Evolutionary conservation across 257 asterid genomes (phyloP).

Genomic region (Fraxinus quadrangulata): DNA sequence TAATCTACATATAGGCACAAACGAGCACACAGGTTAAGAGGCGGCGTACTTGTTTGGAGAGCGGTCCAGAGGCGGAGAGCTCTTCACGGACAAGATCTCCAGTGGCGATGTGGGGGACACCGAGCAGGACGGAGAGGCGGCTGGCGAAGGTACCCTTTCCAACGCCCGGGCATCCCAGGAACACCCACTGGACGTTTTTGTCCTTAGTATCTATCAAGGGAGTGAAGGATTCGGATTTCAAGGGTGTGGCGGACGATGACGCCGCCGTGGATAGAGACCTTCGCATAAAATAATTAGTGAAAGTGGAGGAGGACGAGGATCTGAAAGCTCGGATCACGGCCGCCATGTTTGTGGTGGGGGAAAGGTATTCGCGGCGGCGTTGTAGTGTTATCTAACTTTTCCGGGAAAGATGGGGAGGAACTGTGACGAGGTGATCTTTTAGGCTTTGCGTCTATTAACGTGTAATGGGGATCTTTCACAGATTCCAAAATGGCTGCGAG

Average conservation of each 20-base stretch:
- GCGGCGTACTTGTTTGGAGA: slow-evolving; percentile 61
- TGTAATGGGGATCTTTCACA: slow-evolving; percentile 25
- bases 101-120: slow-evolving; percentile 96
- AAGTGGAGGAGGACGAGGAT: slow-evolving; percentile 44
- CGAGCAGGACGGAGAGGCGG: slow-evolving; percentile 75
- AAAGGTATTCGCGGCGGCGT: slow-evolving; percentile 22
- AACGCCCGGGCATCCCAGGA: slow-evolving; percentile 95
- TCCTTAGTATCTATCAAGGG: slow-evolving; percentile 58
- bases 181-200: slow-evolving; percentile 84
- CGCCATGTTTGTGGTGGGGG: slow-evolving; percentile 62
- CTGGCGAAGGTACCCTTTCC: slow-evolving; percentile 99
- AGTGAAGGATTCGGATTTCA: slow-evolving; percentile 33
- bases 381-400: neutral
- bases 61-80: slow-evolving; percentile 66
- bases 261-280: slow-evolving; percentile 60
- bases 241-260: slow-evolving; percentile 29
- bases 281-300: slow-evolving; percentile 12
- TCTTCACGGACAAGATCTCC: slow-evolving; percentile 99
- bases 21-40: neutral
- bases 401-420: slow-evolving; percentile 8
- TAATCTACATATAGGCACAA: neutral
- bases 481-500: slow-evolving; percentile 35
- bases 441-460: slow-evolving; percentile 6
- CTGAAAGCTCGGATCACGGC: slow-evolving; percentile 72
- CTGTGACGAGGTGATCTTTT: neutral